phyloP scores from a whole-genome alignment of 768 basidiomycete genomes.

The Russula abietina region DNA sequence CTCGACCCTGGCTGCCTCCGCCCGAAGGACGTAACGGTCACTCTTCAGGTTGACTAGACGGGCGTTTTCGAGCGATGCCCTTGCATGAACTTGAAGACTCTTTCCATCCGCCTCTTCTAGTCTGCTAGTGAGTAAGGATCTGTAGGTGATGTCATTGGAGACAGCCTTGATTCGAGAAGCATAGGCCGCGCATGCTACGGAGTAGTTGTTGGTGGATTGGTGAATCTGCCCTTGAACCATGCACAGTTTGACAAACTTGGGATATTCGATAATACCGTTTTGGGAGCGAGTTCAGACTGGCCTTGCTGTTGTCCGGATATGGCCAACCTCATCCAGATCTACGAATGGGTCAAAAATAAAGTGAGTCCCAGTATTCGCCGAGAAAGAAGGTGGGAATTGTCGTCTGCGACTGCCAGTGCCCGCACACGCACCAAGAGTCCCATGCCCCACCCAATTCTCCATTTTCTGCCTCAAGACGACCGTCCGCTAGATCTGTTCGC shows the following conservation, averaged over 20 bases:
- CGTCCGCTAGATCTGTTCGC: no score
- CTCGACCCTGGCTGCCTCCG: slow-evolving; percentile 85
- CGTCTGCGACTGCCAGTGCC: slow-evolving; percentile 74
- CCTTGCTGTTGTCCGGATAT: slow-evolving; percentile 92
- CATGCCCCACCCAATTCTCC: no score
- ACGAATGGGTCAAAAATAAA: background rate
- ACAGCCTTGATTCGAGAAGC: slow-evolving; percentile 81
- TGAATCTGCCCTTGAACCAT: slow-evolving; percentile 91
- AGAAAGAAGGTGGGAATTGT: slow-evolving; percentile 38
- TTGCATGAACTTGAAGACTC: slow-evolving; percentile 90
- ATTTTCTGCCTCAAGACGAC: no score
- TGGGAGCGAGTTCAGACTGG: slow-evolving; percentile 62
- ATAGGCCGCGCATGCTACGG: slow-evolving; percentile 72
- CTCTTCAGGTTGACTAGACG: slow-evolving; percentile 79
- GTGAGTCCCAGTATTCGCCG: background rate
- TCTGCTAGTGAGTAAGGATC: slow-evolving; percentile 83
- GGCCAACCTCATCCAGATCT: slow-evolving; percentile 99
- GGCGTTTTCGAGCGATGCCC: slow-evolving; percentile 85
- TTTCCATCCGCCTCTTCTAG: slow-evolving; percentile 79
- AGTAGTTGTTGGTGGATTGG: slow-evolving; percentile 50
- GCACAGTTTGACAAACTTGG: slow-evolving; percentile 86
- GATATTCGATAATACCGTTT: slow-evolving; percentile 79
- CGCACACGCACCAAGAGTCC: slow-evolving; percentile 74
- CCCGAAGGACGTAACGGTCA: slow-evolving; percentile 80
- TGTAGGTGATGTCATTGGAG: slow-evolving; percentile 79